Conservation (phyloP, 2,329 filamentous ascomycete species). For the Colletotrichum brevisporum region DNA sequence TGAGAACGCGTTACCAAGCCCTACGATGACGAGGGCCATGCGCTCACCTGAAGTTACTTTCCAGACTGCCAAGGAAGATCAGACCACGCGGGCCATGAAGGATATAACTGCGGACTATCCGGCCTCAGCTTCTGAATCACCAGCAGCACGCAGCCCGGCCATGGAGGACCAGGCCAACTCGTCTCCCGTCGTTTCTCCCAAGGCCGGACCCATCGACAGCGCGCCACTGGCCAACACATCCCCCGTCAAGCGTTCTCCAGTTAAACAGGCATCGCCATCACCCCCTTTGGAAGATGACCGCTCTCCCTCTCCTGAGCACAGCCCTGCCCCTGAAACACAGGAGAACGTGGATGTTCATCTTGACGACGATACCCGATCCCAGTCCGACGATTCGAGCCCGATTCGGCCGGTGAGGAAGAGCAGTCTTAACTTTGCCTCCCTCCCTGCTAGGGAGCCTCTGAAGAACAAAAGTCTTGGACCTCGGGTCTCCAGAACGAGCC, state of each 20-base stretch:
- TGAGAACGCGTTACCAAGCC: conserved; percentile 41
- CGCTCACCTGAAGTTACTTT: conserved; percentile 56
- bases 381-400: conserved; percentile 80
- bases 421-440: conserved; percentile 92
- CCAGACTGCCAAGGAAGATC: conserved; percentile 61
- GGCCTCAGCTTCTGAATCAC: conserved; percentile 37
- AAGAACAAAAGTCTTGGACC: conserved; percentile 86
- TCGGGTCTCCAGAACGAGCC: conserved; percentile 81
- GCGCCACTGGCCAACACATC: conserved; percentile 44
- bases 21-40: conserved; percentile 37
- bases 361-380: conserved; percentile 67
- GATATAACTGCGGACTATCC: conserved; percentile 39
- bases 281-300: conserved; percentile 12
- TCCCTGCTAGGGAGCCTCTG: conserved; percentile 91
- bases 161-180: conserved; percentile 18
- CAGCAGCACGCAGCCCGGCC: conserved; percentile 41
- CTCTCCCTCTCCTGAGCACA: conserved; percentile 22
- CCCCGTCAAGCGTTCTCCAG: conserved; percentile 42
- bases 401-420: conserved; percentile 88
- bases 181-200: conserved; percentile 41
- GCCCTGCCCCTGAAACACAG: conserved; percentile 20
- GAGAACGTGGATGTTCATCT: conserved; percentile 47
- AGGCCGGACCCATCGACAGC: conserved; percentile 42
- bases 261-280: conserved; percentile 44
- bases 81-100: conserved; percentile 48